phyloP scores from a whole-genome alignment of 371 early-diverging fungal species.

The Mucor racemosus region DNA sequence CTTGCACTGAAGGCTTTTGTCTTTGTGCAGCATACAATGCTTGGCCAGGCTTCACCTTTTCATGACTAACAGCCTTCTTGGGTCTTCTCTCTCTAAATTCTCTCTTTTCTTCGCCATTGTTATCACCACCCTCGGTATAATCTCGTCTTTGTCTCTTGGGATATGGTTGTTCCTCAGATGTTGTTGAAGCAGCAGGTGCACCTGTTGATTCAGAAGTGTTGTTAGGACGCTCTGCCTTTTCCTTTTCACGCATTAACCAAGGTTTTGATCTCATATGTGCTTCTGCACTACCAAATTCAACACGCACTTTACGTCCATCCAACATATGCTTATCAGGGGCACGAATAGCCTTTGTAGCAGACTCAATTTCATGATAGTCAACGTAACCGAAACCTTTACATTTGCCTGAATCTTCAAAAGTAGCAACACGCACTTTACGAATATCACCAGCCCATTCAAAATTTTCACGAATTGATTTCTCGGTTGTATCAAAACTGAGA shows the following conservation, averaged over 20 bases:
- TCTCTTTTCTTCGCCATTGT: conserved; percentile 9
- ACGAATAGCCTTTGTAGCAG: conserved; percentile 68
- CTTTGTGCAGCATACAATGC: conserved; percentile 57
- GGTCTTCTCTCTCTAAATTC: conserved; percentile 41
- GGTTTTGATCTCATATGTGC: conserved; percentile 62
- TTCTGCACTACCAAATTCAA: conserved; percentile 62
- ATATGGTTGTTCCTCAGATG: conserved; percentile 9
- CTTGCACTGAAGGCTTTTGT: conserved; percentile 58
- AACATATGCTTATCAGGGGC: conserved; percentile 52
- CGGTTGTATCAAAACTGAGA: conserved; percentile 71
- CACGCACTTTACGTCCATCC: conserved; percentile 48
- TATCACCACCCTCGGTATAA: neutral
- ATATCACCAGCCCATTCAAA: conserved; percentile 72
- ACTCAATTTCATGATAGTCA: conserved; percentile 66
- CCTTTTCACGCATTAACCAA: conserved; percentile 52
- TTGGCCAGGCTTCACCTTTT: conserved; percentile 54
- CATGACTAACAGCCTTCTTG: conserved; percentile 26
- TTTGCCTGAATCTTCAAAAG: conserved; percentile 77
- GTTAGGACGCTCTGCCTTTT: conserved; percentile 35
- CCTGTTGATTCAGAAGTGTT: conserved; percentile 29
- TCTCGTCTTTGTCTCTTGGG: conserved; percentile 29
- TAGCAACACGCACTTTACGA: conserved; percentile 69
- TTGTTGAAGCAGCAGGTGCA: conserved; percentile 3
- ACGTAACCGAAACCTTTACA: conserved; percentile 81
- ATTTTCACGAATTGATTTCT: conserved; percentile 61